A percentile compares a stretch with the other conserved stretches of the same genome.
phyloP scores from a whole-genome alignment of 75 land plant genomes.

The Azolla pinnata region DNA sequence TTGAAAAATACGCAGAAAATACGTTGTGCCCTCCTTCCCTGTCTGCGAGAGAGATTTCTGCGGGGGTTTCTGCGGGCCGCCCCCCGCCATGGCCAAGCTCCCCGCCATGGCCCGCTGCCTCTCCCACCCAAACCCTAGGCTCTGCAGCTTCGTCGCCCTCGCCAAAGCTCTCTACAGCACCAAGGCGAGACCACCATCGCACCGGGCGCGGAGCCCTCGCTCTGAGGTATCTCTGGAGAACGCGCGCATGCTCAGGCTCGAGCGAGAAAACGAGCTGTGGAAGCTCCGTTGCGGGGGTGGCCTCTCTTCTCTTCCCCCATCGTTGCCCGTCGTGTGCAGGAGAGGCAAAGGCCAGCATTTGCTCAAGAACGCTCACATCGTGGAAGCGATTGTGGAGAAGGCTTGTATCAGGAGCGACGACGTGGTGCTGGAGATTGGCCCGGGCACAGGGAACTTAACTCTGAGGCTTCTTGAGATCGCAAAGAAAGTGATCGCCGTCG shows the following conservation, averaged over 20 bases:
- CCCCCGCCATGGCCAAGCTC: too few species aligned
- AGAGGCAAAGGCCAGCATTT: conserved; percentile 65
- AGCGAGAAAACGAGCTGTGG: not conserved
- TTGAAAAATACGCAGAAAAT: too few species aligned
- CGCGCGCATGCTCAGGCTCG: not conserved
- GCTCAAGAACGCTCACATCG: conserved; percentile 60
- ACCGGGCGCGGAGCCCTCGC: too few species aligned
- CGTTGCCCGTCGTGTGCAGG: conserved; percentile 17
- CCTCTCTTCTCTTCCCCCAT: not conserved
- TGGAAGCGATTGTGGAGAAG: conserved; percentile 64
- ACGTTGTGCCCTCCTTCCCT: too few species aligned
- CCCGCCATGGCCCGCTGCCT: too few species aligned
- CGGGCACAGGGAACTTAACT: conserved; percentile 92
- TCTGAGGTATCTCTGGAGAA: too few species aligned
- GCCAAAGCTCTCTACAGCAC: too few species aligned
- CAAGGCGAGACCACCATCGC: too few species aligned
- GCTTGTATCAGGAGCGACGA: conserved; percentile 53
- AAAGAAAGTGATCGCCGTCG: conserved; percentile 55
- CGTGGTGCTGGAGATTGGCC: conserved; percentile 82
- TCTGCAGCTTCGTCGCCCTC: too few species aligned
- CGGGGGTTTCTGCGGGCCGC: too few species aligned
- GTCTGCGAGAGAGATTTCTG: too few species aligned
- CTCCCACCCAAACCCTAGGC: too few species aligned
- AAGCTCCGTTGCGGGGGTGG: not conserved
- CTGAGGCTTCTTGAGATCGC: conserved; percentile 52